Conservation (phyloP, 768 basidiomycete species). For the Podaxis mareebaensis region DNA sequence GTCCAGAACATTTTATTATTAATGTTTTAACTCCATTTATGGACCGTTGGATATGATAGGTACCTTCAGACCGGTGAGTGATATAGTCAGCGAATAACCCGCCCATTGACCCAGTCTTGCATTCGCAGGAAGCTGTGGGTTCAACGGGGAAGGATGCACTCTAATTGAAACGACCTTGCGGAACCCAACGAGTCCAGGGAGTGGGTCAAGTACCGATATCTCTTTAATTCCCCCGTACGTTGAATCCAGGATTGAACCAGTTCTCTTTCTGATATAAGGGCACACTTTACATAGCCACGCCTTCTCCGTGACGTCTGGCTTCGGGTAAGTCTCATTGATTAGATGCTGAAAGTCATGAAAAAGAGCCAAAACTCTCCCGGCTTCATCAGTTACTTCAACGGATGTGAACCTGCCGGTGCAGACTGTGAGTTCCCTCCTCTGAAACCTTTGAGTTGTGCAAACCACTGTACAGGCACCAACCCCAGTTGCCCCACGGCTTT, state of each 20-base stretch:
- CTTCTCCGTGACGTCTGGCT: conserved; percentile 37
- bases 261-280: background rate
- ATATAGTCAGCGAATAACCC: too few species aligned
- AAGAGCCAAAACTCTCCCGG: background rate
- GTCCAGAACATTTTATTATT: background rate
- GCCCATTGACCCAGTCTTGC: background rate
- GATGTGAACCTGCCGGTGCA: conserved; percentile 8
- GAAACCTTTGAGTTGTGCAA: background rate
- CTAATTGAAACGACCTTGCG: conserved; percentile 33
- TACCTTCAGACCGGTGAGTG: background rate
- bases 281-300: conserved; percentile 21
- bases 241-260: background rate
- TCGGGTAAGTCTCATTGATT: conserved; percentile 23
- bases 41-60: background rate
- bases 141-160: conserved; percentile 38
- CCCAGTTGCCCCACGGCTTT: conserved; percentile 32
- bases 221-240: conserved; percentile 34
- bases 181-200: conserved; percentile 32
- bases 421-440: background rate
- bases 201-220: conserved; percentile 36
- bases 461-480: conserved; percentile 25
- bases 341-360: background rate
- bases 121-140: conserved; percentile 28
- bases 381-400: conserved; percentile 26
- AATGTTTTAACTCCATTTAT: conserved; percentile 9